A percentile compares a stretch with the other conserved stretches of the same genome.
phyloP scores from a whole-genome alignment of 2,329 filamentous ascomycete species.

The Hymenotorrendiella dingleyae region DNA sequence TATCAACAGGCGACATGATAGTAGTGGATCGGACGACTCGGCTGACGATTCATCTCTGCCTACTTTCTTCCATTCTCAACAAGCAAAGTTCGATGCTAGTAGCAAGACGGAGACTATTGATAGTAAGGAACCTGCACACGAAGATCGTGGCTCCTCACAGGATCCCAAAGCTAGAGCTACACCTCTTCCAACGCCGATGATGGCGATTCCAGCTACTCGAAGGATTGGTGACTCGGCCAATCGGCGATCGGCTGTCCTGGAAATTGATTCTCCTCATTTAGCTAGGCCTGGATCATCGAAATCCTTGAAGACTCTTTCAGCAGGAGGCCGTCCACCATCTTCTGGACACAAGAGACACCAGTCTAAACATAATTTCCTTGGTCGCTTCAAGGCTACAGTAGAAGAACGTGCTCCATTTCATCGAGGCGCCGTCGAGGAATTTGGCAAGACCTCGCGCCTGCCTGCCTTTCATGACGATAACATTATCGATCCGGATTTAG shows the following conservation, averaged over 20 bases:
- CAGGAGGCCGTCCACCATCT: slow-evolving; percentile 63
- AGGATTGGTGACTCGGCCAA: slow-evolving; percentile 69
- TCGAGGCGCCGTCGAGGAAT: slow-evolving; percentile 64
- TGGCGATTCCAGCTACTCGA: slow-evolving; percentile 62
- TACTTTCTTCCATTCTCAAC: slow-evolving; percentile 51
- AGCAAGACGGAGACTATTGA: slow-evolving; percentile 37
- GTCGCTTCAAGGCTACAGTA: slow-evolving; percentile 62
- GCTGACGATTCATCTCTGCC: slow-evolving; percentile 68
- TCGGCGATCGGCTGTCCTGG: slow-evolving; percentile 79
- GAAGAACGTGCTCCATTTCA: slow-evolving; percentile 88
- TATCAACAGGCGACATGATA: slow-evolving; percentile 84
- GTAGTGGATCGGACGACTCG: slow-evolving; percentile 81
- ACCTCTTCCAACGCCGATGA: slow-evolving; percentile 61
- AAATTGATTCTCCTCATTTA: slow-evolving; percentile 79
- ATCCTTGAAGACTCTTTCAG: slow-evolving; percentile 71
- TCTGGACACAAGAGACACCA: slow-evolving; percentile 77
- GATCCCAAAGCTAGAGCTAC: slow-evolving; percentile 42
- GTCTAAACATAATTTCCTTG: slow-evolving; percentile 79
- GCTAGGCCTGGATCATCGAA: slow-evolving; percentile 90
- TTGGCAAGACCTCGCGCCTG: slow-evolving; percentile 58
- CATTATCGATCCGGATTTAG: slow-evolving; percentile 94
- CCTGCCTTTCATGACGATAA: slow-evolving; percentile 98
- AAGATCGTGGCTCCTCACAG: slow-evolving; percentile 28
- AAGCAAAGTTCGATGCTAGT: slow-evolving; percentile 38
- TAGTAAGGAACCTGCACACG: slow-evolving; percentile 27